Evolutionary conservation across 2,329 filamentous ascomycete genomes (phyloP).

Genomic region (Fusarium papillatum): DNA sequence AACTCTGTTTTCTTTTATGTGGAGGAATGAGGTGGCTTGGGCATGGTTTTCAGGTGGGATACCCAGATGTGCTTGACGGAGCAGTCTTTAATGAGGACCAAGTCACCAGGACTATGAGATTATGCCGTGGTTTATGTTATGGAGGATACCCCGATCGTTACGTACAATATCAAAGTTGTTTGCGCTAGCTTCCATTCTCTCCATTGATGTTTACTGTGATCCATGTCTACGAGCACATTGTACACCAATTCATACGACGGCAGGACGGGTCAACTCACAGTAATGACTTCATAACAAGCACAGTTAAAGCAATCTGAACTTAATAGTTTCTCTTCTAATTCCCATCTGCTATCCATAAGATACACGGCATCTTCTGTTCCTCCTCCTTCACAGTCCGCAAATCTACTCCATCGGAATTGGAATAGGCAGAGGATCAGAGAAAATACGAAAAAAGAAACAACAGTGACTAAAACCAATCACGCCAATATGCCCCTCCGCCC

Average conservation of each 20-base stretch:
- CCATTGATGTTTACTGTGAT: background rate
- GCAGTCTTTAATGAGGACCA: slow-evolving; percentile 28
- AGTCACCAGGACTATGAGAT: slow-evolving; percentile 12
- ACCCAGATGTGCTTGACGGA: slow-evolving; percentile 28
- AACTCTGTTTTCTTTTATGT: slow-evolving; percentile 15
- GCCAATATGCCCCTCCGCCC: slow-evolving; percentile 49
- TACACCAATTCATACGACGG: background rate
- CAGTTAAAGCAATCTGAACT: slow-evolving; percentile 37
- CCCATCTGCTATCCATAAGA: slow-evolving; percentile 28
- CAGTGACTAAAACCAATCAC: slow-evolving; percentile 46
- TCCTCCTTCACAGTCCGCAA: slow-evolving; percentile 21
- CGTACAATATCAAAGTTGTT: slow-evolving; percentile 5
- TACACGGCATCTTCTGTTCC: slow-evolving; percentile 23
- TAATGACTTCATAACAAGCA: background rate
- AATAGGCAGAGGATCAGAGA: slow-evolving; percentile 35
- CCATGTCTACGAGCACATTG: background rate
- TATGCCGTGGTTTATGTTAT: slow-evolving; percentile 7
- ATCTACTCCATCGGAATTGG: slow-evolving; percentile 17
- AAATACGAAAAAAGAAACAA: slow-evolving; percentile 38
- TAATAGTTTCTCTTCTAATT: slow-evolving; percentile 38
- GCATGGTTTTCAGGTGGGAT: slow-evolving; percentile 18
- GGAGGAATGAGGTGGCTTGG: slow-evolving; percentile 3
- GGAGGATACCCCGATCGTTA: slow-evolving; percentile 40
- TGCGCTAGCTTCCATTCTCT: background rate
- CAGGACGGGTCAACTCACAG: no score